Evolutionary conservation across 2,329 filamentous ascomycete genomes (phyloP).

Genomic region (Ophiosphaerella narmari): DNA sequence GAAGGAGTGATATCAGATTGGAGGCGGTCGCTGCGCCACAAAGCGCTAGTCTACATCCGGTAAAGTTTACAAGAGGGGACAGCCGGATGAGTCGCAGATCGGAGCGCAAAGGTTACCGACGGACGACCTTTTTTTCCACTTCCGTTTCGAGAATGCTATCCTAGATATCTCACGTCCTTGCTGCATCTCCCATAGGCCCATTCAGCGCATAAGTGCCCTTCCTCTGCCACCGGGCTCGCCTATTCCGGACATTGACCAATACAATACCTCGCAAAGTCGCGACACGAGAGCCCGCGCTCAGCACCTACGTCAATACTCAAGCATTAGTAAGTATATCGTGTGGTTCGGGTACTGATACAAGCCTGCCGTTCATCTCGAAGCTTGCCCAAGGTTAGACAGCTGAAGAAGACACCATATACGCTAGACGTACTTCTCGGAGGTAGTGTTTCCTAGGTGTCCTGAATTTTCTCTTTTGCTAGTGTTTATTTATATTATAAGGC

Average conservation of each 20-base stretch:
- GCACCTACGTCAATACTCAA: slow-evolving; percentile 10
- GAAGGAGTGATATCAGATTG: slow-evolving; percentile 4
- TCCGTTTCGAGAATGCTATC: slow-evolving; percentile 13
- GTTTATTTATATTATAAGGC: slow-evolving; percentile 10
- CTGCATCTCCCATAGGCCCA: slow-evolving; percentile 17
- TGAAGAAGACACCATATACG: slow-evolving; percentile 22
- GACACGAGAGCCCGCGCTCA: background rate
- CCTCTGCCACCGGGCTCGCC: slow-evolving; percentile 15
- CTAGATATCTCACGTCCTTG: slow-evolving; percentile 10
- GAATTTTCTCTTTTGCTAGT: slow-evolving; percentile 4
- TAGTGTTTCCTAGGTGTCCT: slow-evolving; percentile 23
- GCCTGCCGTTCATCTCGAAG: slow-evolving; percentile 8
- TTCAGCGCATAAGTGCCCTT: slow-evolving; percentile 1
- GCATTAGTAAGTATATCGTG: slow-evolving; percentile 6
- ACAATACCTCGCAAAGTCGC: slow-evolving; percentile 9
- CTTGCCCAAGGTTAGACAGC: slow-evolving; percentile 12
- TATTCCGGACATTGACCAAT: slow-evolving; percentile 10
- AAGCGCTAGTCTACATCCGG: slow-evolving; percentile 17
- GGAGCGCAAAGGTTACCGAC: slow-evolving; percentile 12
- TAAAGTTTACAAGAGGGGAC: slow-evolving; percentile 28
- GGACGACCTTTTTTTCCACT: slow-evolving; percentile 10
- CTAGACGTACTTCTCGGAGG: slow-evolving; percentile 33
- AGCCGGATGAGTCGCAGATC: slow-evolving; percentile 8
- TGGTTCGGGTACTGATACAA: slow-evolving; percentile 12
- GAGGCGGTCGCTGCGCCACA: background rate